Evolutionary conservation across 1,139 yeast genomes (phyloP), one percentile per base, ranked within the genome.

Genomic region (Blastobotrys apis): DNA sequence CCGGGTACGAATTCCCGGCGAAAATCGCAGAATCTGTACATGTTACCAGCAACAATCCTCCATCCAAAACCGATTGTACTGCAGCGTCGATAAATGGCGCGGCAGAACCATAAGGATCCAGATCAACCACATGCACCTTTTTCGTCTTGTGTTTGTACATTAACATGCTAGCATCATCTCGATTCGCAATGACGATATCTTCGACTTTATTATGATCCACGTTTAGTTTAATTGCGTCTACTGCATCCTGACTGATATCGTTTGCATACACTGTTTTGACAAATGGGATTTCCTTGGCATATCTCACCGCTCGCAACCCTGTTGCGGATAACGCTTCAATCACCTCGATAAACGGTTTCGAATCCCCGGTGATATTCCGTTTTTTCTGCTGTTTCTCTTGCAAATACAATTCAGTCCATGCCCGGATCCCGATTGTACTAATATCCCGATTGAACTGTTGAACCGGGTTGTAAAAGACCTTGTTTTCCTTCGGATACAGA

Each of bases 61-160:
- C 92, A 54, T 88, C 90, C 43, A 75, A 77, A 12, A 90, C 75
- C 32, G 83, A 71, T 56, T 86, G 95, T 27, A 92, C 72, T 0
- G 97, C 97, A 23, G 92, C 77, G 61, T 92, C 98, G 33, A 92
- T 73, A 60, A 92, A 92, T 4, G 97, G 97, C 1, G 96, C 78
- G 0, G 97, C 98, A 0, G 97, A 84, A 17, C 99, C 99, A 61
- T 92, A 92, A 0, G 99, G 99, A 61, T 92, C 99, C 46, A 92
- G 73, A 65, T 92, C 99, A 47, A 94, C 79, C 9, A 86, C 85
- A 59, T 92, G 95, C 13, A 54, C 58, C 39, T 59, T 65, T 19
- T 67, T 68, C 1, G 74, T 61, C 44, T 73, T 70, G 41, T 71
- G 68, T 20, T 67, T 63, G 44, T 81, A 74, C 96, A 92, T 87